Conservation (phyloP, 306 rosid genomes). For the Fragaria iinumae region DNA sequence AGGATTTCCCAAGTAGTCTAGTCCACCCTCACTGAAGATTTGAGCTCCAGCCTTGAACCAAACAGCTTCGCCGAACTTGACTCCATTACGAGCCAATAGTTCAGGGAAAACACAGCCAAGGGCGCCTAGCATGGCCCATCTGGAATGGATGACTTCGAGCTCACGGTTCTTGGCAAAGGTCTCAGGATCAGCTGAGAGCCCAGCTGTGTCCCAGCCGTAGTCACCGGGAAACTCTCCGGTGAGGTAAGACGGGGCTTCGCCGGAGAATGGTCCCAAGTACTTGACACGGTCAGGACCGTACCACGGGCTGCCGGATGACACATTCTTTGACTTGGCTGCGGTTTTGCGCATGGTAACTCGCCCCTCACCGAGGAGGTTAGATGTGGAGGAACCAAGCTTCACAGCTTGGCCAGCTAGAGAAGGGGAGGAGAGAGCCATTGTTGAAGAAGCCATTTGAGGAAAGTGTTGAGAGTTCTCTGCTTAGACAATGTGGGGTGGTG, state of each 20-base stretch:
- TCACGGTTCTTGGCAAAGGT: slow-evolving; percentile 40
- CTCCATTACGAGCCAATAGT: slow-evolving; percentile 36
- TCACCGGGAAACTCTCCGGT: slow-evolving; percentile 39
- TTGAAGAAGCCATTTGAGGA: slow-evolving; percentile 28
- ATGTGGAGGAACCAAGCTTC: slow-evolving; percentile 7
- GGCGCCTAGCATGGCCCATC: slow-evolving; percentile 35
- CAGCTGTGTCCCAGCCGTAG: slow-evolving; percentile 44
- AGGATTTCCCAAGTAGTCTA: slow-evolving; percentile 40
- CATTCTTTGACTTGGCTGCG: slow-evolving; percentile 4
- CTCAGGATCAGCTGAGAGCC: slow-evolving; percentile 34
- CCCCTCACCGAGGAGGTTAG: slow-evolving; percentile 27
- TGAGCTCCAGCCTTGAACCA: slow-evolving; percentile 46
- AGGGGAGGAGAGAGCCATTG: slow-evolving; percentile 38
- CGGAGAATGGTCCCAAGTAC: slow-evolving; percentile 44
- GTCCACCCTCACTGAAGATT: slow-evolving; percentile 39
- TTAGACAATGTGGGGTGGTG: not conserved
- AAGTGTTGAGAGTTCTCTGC: not conserved
- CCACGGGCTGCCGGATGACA: slow-evolving; percentile 33
- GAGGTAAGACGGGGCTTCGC: slow-evolving; percentile 32
- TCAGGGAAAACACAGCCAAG: slow-evolving; percentile 38
- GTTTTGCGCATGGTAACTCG: slow-evolving; percentile 32
- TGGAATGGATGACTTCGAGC: slow-evolving; percentile 33
- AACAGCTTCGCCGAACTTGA: slow-evolving; percentile 38
- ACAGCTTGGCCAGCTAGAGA: slow-evolving; percentile 37
- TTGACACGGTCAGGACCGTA: slow-evolving; percentile 36